These are phyloP conservation scores for Oldenlandia corymbosa DNA, from an alignment of 257 asterid genomes.

Conservation along the genomic window DNA sequence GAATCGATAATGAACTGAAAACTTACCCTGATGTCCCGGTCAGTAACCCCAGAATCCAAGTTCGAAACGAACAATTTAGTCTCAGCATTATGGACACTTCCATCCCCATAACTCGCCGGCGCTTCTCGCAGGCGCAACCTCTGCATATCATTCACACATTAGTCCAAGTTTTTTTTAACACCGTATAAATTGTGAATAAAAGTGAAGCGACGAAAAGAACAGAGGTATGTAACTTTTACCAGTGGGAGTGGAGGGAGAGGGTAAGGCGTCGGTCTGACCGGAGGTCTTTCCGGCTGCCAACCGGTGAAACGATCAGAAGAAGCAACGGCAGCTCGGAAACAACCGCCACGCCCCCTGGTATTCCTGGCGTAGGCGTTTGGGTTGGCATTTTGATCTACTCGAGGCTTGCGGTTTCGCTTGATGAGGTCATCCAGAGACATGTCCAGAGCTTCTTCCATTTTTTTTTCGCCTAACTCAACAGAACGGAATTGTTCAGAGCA, in stretches of 20 bases:
- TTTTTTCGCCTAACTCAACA: too few relatives aligned
- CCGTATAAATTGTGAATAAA: too few relatives aligned
- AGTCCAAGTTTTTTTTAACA: too few relatives aligned
- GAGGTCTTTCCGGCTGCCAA: neutral
- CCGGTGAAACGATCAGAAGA: constrained; percentile 4
- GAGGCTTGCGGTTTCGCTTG: constrained; percentile 21
- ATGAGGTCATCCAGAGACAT: constrained; percentile 39
- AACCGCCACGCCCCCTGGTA: constrained; percentile 9
- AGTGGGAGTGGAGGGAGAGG: too few relatives aligned
- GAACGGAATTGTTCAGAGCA: too few relatives aligned
- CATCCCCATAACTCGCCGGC: constrained; percentile 9
- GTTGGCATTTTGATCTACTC: neutral
- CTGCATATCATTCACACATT: neutral
- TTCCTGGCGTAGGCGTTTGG: too few relatives aligned
- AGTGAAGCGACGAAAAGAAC: neutral
- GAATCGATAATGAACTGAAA: neutral
- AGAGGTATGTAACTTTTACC: neutral
- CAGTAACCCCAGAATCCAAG: constrained; percentile 40
- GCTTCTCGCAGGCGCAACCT: constrained; percentile 11
- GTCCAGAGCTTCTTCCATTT: constrained; percentile 28
- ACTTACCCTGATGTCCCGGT: constrained; percentile 41
- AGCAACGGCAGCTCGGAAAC: constrained; percentile 11
- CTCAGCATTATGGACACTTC: constrained; percentile 22
- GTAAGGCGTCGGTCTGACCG: constrained; percentile 3
- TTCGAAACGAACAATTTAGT: constrained; percentile 46